Conservation (phyloP, 1,284 basidiomycete species). For the Chondrostereum purpureum region DNA sequence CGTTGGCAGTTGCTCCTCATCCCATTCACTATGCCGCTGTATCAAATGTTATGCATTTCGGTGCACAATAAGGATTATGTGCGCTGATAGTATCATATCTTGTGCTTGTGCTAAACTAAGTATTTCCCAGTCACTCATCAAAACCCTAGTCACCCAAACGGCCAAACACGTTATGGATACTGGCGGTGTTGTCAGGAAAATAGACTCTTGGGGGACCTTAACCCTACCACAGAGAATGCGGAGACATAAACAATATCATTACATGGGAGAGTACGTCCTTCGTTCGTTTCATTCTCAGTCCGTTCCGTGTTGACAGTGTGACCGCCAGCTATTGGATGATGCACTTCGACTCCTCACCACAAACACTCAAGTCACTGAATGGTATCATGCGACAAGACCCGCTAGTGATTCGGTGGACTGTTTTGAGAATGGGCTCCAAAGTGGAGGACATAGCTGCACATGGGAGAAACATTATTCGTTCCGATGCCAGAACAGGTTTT, state of each 20-base stretch:
- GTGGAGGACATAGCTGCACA: constrained; percentile 56
- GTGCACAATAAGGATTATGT: constrained; percentile 72
- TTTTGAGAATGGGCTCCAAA: constrained; percentile 73
- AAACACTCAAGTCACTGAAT: constrained; percentile 57
- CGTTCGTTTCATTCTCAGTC: constrained; percentile 3
- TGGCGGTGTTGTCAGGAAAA: constrained; percentile 76
- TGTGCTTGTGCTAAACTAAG: too few species aligned
- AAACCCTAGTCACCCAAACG: constrained; percentile 68
- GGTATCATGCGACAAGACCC: constrained; percentile 71
- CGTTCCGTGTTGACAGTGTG: too few species aligned
- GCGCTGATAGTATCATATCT: too few species aligned
- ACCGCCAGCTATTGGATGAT: constrained; percentile 84
- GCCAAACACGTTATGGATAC: constrained; percentile 69
- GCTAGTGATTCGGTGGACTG: constrained; percentile 77
- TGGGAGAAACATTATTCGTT: constrained; percentile 22
- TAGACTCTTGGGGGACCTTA: constrained; percentile 72
- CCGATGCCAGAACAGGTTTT: constrained; percentile 8
- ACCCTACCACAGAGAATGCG: constrained; percentile 75
- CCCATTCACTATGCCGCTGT: constrained; percentile 77
- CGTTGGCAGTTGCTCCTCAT: too few species aligned
- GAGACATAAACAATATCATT: constrained; percentile 57
- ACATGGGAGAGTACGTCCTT: constrained; percentile 70
- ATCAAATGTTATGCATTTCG: constrained; percentile 75
- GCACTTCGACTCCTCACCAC: constrained; percentile 82
- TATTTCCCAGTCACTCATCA: constrained; percentile 76